Evolutionary conservation across 192 early-diverging fungal genomes (phyloP).

Genomic region (Mortierella antarctica): DNA sequence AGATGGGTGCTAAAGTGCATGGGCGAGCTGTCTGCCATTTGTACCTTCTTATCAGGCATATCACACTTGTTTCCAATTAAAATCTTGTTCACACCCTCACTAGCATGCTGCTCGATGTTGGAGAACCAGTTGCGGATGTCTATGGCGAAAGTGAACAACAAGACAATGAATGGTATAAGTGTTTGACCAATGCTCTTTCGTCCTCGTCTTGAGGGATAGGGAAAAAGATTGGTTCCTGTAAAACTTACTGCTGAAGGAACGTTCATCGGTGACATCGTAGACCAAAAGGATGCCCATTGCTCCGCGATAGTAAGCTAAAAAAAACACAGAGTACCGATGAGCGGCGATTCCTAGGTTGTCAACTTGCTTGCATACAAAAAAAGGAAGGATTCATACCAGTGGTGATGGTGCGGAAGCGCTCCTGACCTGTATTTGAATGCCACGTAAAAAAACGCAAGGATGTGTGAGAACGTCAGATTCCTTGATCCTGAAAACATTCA

Average conservation of each 20-base stretch:
- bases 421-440: slow-evolving; percentile 71
- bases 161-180: neutral
- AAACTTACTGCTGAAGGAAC: slow-evolving; percentile 92
- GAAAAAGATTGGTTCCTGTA: neutral
- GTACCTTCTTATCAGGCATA: slow-evolving; percentile 92
- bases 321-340: neutral
- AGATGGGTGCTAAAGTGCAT: neutral
- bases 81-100: slow-evolving; percentile 98
- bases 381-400: slow-evolving; percentile 69
- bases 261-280: slow-evolving; percentile 99
- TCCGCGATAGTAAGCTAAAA: slow-evolving; percentile 95
- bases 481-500: neutral
- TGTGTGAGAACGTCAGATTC: neutral
- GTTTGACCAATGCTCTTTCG: neutral
- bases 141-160: slow-evolving; percentile 39
- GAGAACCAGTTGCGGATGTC: slow-evolving; percentile 99
- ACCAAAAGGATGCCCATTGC: slow-evolving; percentile 99
- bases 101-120: slow-evolving; percentile 99
- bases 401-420: slow-evolving; percentile 99
- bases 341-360: neutral
- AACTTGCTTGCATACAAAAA: neutral
- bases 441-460: neutral
- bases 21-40: no score
- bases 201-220: neutral
- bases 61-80: slow-evolving; percentile 99